Evolutionary conservation across 1,284 basidiomycete species (phyloP), one percentile per base, ranked within the genome.

Genomic region (Trichosporon faecale): DNA sequence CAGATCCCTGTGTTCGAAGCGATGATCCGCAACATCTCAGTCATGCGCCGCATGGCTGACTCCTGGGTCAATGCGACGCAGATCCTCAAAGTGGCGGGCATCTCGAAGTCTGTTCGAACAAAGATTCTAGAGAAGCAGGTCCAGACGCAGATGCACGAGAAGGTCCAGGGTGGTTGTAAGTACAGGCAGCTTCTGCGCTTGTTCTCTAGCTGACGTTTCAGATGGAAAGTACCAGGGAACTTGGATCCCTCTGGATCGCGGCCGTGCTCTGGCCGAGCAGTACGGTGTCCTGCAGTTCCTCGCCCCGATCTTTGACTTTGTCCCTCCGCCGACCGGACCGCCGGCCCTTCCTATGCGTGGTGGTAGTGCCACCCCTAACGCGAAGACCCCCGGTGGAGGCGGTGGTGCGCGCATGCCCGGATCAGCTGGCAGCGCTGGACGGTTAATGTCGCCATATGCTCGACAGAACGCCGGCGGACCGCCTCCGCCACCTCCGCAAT

Each of bases 121-220:
- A 98, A 98, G 88, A 98, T 98, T 70, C 87, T 99, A 44, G 97
- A 99, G 86, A 97, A 96, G 83, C 96, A 99, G 85, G 93, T 99
- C 73, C 88, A 95, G 52, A 91, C 92, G 61, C 95, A 95, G 66
- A 91, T 94, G 83, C 95, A 99, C 83, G 96, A 99, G 84, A 99
- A 99, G 83, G 94, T 99, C 12, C 97, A 99, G 83, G 97, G 97
- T 64, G 97, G 97, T 52, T 99, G 81, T 83, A 71, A 79, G 82
- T 82, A 12, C n/a, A n/a, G n/a, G n/a, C n/a, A n/a, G n/a, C n/a
- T n/a, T 16, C 40, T 12, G 21, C 12, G 33, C 27, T 3, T 7
- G 61, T 25, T 31, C 5, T 2, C 4, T 12, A 33, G 55, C 64
- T 68, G 31, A 68, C 64, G 23, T 65, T 9, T 14, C 61, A 83